Evolutionary conservation across 495 filamentous ascomycete species (phyloP).

Genomic region (Penicillium angulare): DNA sequence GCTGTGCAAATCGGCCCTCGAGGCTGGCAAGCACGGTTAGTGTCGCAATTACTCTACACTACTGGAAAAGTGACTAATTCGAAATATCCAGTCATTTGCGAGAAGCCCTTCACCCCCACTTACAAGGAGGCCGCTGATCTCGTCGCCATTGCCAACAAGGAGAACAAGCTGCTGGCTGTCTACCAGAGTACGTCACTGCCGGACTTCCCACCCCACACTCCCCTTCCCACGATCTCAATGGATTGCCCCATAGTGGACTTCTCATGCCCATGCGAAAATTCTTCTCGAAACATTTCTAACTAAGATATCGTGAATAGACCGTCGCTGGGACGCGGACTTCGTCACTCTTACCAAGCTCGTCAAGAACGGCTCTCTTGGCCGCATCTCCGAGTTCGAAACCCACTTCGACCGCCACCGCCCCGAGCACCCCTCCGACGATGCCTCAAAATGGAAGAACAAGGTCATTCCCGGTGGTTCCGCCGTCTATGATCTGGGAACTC

Average conservation of each 20-base stretch:
- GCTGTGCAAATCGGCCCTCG: conserved; percentile 63
- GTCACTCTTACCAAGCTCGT: conserved; percentile 67
- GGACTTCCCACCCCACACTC: background rate
- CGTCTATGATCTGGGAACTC: conserved; percentile 81
- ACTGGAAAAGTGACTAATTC: background rate
- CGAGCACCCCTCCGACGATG: conserved; percentile 42
- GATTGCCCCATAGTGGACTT: no score
- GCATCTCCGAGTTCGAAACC: conserved; percentile 75
- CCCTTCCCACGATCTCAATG: background rate
- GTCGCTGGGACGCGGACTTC: conserved; percentile 84
- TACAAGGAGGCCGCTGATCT: conserved; percentile 69
- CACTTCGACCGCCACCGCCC: conserved; percentile 82
- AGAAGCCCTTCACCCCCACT: conserved; percentile 86
- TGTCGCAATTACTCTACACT: background rate
- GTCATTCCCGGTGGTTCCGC: conserved; percentile 66
- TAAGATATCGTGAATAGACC: conserved; percentile 46
- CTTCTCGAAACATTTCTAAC: background rate
- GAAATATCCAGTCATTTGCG: conserved; percentile 59
- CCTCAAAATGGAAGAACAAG: conserved; percentile 69
- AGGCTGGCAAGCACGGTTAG: conserved; percentile 70
- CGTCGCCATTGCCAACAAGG: conserved; percentile 59
- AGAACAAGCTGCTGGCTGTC: conserved; percentile 65
- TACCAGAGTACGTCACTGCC: conserved; percentile 64
- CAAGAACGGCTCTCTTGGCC: conserved; percentile 53
- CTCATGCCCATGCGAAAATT: no score